Evolutionary conservation across 345 rosid species (phyloP), one percentile per base, ranked within the genome.

Genomic region (Acer saccharum): DNA sequence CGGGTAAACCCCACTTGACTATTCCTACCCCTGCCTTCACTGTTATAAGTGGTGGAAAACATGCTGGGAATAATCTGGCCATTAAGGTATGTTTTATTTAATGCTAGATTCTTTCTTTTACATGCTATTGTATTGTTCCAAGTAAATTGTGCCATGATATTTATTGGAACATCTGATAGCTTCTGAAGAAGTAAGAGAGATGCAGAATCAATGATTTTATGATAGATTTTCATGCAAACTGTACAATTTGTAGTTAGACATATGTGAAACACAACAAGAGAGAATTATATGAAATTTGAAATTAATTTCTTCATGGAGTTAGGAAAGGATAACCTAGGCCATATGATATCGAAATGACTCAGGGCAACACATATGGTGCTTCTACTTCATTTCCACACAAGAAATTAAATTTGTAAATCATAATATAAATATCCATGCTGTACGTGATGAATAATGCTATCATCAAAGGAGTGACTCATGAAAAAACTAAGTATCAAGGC

Each of bases 21-120:
- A 82, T 96, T 87, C 99, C 98, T 72, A 93, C 93, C 76, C 99
- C 99, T 77, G 93, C 97, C 75, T 96, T 96, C 87, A 92, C 97
- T 69, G 90, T 96, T 82, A 85, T 94, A 81, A 91, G 95, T 58
- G 98, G 99, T 20, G 99, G 99, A 77, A 92, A 88, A 75, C 93
- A 94, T 80, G 95, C 95, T 41, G 97, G 97, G 50, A 96, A 88
- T 83, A 84, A 77, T 78, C 87, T 96, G 78, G 93, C 92, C 39
- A 70, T 94, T 85, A 93, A 96, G 97, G 98, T 93, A 86, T 76
- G 50, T 68, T 11, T 55, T 60, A 41, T 69, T 60, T 78, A 35
- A n/a, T 18, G 75, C 10, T 77, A 35, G 69, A 6, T 65, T 71
- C 21, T 35, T 27, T 29, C 29, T 69, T 58, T 3, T 21, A 61